Evolutionary conservation across 1,284 basidiomycete species (phyloP).

Genomic region (Trichosporon sp.): DNA sequence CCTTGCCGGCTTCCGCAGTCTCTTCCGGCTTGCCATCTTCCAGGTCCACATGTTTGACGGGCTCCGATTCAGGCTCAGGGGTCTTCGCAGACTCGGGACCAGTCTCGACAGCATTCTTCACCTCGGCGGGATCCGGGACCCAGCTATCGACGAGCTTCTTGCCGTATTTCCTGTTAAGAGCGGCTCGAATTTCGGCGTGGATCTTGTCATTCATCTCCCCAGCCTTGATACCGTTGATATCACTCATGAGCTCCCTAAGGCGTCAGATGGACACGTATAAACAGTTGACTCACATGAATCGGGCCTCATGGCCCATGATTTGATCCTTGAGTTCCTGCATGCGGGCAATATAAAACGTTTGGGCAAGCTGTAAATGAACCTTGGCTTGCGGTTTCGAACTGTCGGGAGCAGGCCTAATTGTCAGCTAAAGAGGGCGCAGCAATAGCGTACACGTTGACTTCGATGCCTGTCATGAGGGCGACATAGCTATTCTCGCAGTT

Average conservation of each 20-base stretch:
- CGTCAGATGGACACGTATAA: constrained; percentile 15
- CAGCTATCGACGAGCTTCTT: constrained; percentile 48
- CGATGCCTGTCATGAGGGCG: constrained; percentile 68
- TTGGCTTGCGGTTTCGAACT: constrained; percentile 54
- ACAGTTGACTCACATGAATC: constrained; percentile 67
- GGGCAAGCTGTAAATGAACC: constrained; percentile 68
- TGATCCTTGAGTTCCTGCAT: constrained; percentile 69
- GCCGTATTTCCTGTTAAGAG: constrained; percentile 48
- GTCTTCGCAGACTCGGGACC: constrained; percentile 34
- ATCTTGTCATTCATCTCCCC: constrained; percentile 69
- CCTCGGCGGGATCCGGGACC: constrained; percentile 44
- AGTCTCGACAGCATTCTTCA: constrained; percentile 38
- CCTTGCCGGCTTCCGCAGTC: neutral
- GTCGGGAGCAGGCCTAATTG: constrained; percentile 47
- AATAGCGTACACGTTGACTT: constrained; percentile 65
- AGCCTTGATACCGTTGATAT: constrained; percentile 67
- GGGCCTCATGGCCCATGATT: constrained; percentile 70
- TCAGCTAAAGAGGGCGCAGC: constrained; percentile 19
- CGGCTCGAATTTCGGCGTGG: constrained; percentile 56
- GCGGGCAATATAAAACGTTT: constrained; percentile 70
- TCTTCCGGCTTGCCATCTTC: constrained; percentile 1
- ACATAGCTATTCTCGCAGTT: constrained; percentile 69
- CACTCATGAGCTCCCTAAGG: constrained; percentile 41
- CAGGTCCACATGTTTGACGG: neutral
- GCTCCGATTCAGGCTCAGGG: constrained; percentile 15